Percentiles rank a stretch among this genome's conserved stretches.
These are phyloP conservation scores for Claviceps purpurea DNA, from an alignment of 2,329 filamentous ascomycete genomes.

Conservation along the genomic window DNA sequence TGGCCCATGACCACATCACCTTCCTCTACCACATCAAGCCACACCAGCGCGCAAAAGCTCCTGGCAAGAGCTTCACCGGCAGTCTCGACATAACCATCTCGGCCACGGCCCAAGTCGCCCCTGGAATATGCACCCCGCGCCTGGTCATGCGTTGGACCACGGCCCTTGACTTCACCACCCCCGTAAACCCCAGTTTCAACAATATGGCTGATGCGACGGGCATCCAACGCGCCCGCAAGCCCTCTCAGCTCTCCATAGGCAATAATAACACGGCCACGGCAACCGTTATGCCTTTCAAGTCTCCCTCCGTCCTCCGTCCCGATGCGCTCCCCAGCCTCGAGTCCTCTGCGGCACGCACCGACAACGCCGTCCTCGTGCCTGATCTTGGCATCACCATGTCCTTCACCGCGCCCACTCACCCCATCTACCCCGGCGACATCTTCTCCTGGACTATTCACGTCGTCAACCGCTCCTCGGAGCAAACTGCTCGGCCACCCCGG, in stretches of 20 bases:
- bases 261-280: slow-evolving; percentile 24
- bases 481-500: slow-evolving; percentile 32
- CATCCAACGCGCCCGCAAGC: slow-evolving; percentile 47
- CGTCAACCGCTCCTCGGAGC: slow-evolving; percentile 51
- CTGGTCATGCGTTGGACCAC: slow-evolving; percentile 57
- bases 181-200: slow-evolving; percentile 50
- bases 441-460: slow-evolving; percentile 66
- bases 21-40: slow-evolving; percentile 57
- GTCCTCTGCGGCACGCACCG: slow-evolving; percentile 27
- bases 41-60: slow-evolving; percentile 28
- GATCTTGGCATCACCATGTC: slow-evolving; percentile 65
- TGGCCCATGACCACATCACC: slow-evolving; percentile 61
- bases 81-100: slow-evolving; percentile 47
- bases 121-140: slow-evolving; percentile 43
- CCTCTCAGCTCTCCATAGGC: slow-evolving; percentile 49
- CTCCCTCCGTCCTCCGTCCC: slow-evolving; percentile 43
- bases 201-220: slow-evolving; percentile 33
- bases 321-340: slow-evolving; percentile 34
- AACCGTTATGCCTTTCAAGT: slow-evolving; percentile 36
- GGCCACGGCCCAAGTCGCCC: slow-evolving; percentile 42
- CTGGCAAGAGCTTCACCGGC: slow-evolving; percentile 34
- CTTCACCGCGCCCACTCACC: slow-evolving; percentile 46
- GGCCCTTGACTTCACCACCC: slow-evolving; percentile 53
- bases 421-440: slow-evolving; percentile 48
- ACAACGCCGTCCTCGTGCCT: slow-evolving; percentile 33